Conservation (phyloP, 352 stramenopile species). For the Pythium aquatile region DNA sequence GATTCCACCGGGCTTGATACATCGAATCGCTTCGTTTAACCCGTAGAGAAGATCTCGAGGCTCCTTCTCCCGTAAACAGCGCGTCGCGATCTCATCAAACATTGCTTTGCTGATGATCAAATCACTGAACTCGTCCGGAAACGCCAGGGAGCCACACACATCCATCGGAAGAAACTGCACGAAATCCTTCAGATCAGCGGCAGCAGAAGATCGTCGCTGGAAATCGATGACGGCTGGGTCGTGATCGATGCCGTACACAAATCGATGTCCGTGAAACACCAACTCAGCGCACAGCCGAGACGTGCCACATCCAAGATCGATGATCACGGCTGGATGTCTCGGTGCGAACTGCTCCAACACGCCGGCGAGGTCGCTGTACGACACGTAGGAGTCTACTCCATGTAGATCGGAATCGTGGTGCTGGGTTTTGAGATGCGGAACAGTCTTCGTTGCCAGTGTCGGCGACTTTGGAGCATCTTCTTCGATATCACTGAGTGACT, state of each 20-base stretch:
- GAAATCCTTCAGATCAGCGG: slow-evolving; percentile 15
- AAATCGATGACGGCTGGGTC: slow-evolving; percentile 19
- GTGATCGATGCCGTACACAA: slow-evolving; percentile 28
- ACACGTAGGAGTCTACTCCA: slow-evolving; percentile 16
- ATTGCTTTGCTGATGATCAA: slow-evolving; percentile 33
- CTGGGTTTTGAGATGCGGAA: background rate
- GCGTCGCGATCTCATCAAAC: slow-evolving; percentile 28
- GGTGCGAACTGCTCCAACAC: slow-evolving; percentile 20
- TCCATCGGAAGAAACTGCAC: slow-evolving; percentile 27
- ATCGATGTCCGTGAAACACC: slow-evolving; percentile 28
- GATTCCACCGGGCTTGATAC: slow-evolving; percentile 30
- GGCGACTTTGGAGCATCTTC: background rate
- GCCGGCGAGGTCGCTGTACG: slow-evolving; percentile 31
- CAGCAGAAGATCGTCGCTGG: slow-evolving; percentile 17
- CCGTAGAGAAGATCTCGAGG: slow-evolving; percentile 19
- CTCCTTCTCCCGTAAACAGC: background rate
- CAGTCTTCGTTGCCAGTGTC: background rate
- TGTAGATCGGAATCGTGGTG: background rate
- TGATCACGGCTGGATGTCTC: slow-evolving; percentile 8
- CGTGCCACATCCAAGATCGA: slow-evolving; percentile 36
- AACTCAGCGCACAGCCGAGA: slow-evolving; percentile 33
- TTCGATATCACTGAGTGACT: slow-evolving; percentile 2
- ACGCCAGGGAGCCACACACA: slow-evolving; percentile 7
- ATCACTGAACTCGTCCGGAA: slow-evolving; percentile 30
- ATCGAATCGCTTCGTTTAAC: slow-evolving; percentile 28